These are phyloP conservation scores for Furcasterigmium sp. DNA, from an alignment of 2,329 filamentous ascomycete species.

Conservation along the genomic window DNA sequence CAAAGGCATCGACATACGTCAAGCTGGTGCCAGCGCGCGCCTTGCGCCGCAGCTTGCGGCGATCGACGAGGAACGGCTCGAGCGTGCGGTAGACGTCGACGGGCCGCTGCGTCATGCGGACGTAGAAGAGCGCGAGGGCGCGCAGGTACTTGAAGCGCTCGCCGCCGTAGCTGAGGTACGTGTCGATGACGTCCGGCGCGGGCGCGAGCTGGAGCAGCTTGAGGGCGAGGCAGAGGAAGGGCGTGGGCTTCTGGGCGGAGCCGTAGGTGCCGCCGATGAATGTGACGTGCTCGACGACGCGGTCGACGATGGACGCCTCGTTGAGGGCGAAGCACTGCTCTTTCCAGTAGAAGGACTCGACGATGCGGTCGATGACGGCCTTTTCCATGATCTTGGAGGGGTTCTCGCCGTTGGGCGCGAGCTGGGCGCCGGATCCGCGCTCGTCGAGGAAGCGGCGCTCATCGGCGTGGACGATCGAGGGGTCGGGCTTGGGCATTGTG, in stretches of 20 bases:
- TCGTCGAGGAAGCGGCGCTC: conserved; percentile 82
- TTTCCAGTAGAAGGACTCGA: conserved; percentile 96
- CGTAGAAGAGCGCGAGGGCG: conserved; percentile 86
- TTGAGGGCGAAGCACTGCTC: conserved; percentile 98
- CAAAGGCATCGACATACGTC: conserved; percentile 84
- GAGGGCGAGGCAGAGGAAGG: conserved; percentile 90
- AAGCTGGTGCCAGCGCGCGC: conserved; percentile 69
- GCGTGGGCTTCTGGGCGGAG: conserved; percentile 76
- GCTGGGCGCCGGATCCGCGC: conserved; percentile 69
- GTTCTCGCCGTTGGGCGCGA: conserved; percentile 84
- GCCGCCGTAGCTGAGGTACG: conserved; percentile 74
- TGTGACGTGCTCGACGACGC: conserved; percentile 74
- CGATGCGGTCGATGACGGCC: conserved; percentile 89
- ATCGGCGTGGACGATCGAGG: conserved; percentile 64
- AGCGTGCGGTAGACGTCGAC: conserved; percentile 75
- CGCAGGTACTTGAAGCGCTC: conserved; percentile 82
- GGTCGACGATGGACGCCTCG: conserved; percentile 75
- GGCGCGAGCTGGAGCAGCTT: conserved; percentile 89
- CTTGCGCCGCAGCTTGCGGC: conserved; percentile 74
- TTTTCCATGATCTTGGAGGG: conserved; percentile 96
- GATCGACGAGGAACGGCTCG: conserved; percentile 79
- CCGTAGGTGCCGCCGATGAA: conserved; percentile 89
- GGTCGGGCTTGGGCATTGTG: conserved; percentile 31
- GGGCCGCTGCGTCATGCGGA: conserved; percentile 79
- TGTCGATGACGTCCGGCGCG: conserved; percentile 68